Base-by-base conservation (phyloP, 1,139 yeast genomes). In the Starmera stellimalicola region DNA sequence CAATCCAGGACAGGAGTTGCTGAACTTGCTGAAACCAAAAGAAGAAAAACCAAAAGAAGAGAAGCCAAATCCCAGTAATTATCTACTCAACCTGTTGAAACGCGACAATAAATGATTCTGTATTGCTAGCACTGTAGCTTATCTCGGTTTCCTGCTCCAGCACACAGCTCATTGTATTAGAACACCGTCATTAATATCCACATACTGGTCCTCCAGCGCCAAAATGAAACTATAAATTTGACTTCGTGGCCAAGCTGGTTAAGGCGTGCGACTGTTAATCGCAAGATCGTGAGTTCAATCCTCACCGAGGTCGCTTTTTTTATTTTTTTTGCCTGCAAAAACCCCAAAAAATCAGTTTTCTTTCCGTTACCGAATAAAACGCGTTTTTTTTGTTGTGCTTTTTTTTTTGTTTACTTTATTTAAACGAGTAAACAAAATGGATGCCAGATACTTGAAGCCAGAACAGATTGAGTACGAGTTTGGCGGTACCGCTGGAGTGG, bases 401-500 rank as follows among this genome's bases (percentile, higher is more conserved):
- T 19, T 19, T 19, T 19, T 19, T 19, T 19, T 19, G 23, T 19
- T 19, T 19, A 19, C 23, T 19, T 19, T 11, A 8, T 8, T 19
- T 19, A 11, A 19, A 19, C 11, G 8, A 19, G 32, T 18, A 5
- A 30, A 12, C 14, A 12, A 14, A 16, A 12, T 17, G 16, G 30
- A 31, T 50, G 43, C 58, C 22, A 60, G 58, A 40, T 62, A 59
- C 41, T 41, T 62, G 38, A 55, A 60, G 37, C 57, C 62, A 29
- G 62, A 58, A 31, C 55, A 65, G 33, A 57, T 62, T 30, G 88
- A 78, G 51, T 84, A 74, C 62, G 98, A 91, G 50, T 91, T 91
- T 52, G 98, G 98, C 34, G 98, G 97, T 0, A 82, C 94, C 16
- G 55, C 67, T n/a, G 98, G 98, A 35, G 95, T 85, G 29, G 39